Base-by-base conservation (phyloP, 2,329 filamentous ascomycete species). In the Parascedosporium putredinis region DNA sequence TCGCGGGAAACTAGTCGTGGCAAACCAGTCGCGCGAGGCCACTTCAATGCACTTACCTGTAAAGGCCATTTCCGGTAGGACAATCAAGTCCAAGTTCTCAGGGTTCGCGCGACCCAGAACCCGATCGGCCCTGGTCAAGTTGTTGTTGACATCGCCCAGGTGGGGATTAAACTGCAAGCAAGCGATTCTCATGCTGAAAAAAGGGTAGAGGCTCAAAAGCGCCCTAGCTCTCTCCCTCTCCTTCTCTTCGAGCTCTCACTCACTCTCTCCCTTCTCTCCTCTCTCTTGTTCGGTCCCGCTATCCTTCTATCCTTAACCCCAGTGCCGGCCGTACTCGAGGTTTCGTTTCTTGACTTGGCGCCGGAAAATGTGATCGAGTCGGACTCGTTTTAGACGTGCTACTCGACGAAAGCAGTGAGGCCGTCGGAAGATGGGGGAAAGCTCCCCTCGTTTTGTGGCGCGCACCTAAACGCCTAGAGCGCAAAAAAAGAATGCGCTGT, bases 21-120 rank as follows among this genome's bases (percentile, higher is more conserved):
- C n/a, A n/a, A n/a, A n/a, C n/a, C n/a, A n/a, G n/a, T n/a, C n/a
- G n/a, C n/a, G n/a, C n/a, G n/a, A n/a, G n/a, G n/a, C n/a, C n/a
- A n/a, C n/a, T n/a, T n/a, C n/a, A 16, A 7, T 40, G 44, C 24
- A 59, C 67, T 56, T 65, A 86, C 83, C 83, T 51, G 79, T 75
- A 59, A 91, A 88, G 1, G 86, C 84, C 62, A 91, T 67, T 60
- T 91, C 87, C 0, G 87, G 86, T 0, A 91, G 67, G 0, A 91
- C 78, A 0, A 93, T 69, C 25, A 90, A 71, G 59, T 88, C 84
- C 1, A 90, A 44, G n/a, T 74, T 67, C 1, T 74, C 65, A 0
- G 72, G 66, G 5, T 72, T 65, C 0, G 76, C 74, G 23, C 60
- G 69, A 16, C 65, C 71, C 9, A 91, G 66, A 3, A 90, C 71